phyloP scores from a whole-genome alignment of 768 basidiomycete species.

The Symmetrospora coprosmae region DNA sequence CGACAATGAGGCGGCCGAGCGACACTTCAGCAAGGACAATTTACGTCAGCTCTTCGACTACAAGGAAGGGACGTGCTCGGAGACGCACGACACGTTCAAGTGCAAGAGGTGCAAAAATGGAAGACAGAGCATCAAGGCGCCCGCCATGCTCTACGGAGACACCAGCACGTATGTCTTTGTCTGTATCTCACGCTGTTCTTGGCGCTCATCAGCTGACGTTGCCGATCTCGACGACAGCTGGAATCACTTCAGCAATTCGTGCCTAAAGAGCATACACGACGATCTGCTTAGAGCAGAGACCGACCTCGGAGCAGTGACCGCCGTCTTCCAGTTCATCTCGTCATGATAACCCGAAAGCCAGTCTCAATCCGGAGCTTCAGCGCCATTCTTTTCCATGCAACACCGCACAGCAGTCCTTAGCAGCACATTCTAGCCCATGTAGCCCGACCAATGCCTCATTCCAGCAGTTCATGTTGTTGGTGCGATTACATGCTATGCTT shows the following conservation, averaged over 20 bases:
- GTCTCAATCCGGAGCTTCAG: background rate
- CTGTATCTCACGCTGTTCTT: background rate
- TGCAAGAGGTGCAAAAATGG: conserved; percentile 81
- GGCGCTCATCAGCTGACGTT: conserved; percentile 3
- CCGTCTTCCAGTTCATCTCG: conserved; percentile 54
- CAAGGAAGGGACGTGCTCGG: conserved; percentile 46
- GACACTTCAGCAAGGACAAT: conserved; percentile 81
- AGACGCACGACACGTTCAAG: conserved; percentile 98
- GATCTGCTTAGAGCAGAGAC: conserved; percentile 83
- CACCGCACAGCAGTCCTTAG: no score
- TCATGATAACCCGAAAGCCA: no score
- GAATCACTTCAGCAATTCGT: conserved; percentile 89
- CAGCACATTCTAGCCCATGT: no score
- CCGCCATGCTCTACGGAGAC: conserved; percentile 83
- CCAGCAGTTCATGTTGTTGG: background rate
- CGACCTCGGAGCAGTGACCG: conserved; percentile 68
- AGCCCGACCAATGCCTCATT: background rate
- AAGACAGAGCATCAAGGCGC: conserved; percentile 64
- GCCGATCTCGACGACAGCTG: conserved; percentile 47
- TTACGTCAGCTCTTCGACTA: conserved; percentile 76
- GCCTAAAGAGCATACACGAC: conserved; percentile 83
- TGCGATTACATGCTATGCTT: background rate
- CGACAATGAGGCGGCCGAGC: conserved; percentile 84
- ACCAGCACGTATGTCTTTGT: conserved; percentile 70
- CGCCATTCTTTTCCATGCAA: background rate